phyloP scores from a whole-genome alignment of 106 monocot genomes.

The Ottelia alismoides region DNA sequence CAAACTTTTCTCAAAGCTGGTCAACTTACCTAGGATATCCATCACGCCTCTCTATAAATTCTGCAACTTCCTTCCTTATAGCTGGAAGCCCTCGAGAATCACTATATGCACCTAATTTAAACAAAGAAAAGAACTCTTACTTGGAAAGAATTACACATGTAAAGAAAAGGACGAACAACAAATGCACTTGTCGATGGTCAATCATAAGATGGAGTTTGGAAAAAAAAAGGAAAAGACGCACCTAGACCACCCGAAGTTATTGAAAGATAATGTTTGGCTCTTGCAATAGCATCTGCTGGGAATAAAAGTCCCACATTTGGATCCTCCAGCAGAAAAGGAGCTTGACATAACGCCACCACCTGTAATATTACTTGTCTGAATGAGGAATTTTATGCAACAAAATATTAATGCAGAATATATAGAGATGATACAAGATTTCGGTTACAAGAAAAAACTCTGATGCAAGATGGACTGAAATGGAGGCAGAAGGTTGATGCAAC shows the following conservation, averaged over 20 bases:
- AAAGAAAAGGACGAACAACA: too few relatives aligned
- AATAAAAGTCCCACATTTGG: conserved; percentile 88
- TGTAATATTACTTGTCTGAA: conserved; percentile 1
- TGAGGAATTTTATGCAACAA: too few relatives aligned
- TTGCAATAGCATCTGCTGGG: conserved; percentile 95
- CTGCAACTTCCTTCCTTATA: conserved; percentile 92
- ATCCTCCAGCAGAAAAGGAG: conserved; percentile 93
- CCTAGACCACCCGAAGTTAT: conserved; percentile 92
- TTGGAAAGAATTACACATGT: too few relatives aligned
- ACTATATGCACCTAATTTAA: conserved; percentile 97
- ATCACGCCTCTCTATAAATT: conserved; percentile 94
- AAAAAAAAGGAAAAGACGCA: conserved; percentile 15
- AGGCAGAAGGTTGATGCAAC: too few relatives aligned
- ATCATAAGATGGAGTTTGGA: too few relatives aligned
- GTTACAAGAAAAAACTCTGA: too few relatives aligned
- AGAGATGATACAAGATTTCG: too few relatives aligned
- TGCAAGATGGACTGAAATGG: too few relatives aligned
- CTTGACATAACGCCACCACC: conserved; percentile 96
- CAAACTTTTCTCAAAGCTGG: background rate
- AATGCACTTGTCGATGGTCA: too few relatives aligned
- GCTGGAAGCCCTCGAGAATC: conserved; percentile 94
- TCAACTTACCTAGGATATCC: conserved; percentile 73
- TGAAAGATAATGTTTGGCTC: conserved; percentile 92
- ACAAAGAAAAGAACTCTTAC: too few relatives aligned
- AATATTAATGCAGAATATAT: too few relatives aligned